Evolutionary conservation across 106 monocot genomes (phyloP).

Genomic region (Narthecium ossifragum): DNA sequence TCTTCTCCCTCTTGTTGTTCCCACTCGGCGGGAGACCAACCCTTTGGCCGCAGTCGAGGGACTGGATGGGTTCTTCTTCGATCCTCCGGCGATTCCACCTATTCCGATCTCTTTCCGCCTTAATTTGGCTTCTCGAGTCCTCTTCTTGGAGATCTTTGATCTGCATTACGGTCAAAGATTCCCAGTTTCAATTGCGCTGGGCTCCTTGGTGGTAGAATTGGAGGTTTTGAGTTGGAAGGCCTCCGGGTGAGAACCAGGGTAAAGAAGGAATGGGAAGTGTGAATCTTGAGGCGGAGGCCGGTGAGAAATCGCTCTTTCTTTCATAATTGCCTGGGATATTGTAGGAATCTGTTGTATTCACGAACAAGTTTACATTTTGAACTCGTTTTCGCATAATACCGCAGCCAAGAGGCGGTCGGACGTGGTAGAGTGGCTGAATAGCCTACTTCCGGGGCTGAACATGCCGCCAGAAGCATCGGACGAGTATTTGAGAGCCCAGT

Average conservation of each 20-base stretch:
- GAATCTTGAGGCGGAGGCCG: constrained; percentile 1
- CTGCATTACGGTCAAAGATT: background rate
- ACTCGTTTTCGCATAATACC: no score
- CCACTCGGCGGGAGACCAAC: no score
- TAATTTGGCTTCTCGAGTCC: background rate
- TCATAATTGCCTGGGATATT: background rate
- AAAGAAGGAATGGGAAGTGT: constrained; percentile 6
- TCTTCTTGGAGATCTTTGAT: background rate
- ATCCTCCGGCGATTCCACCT: background rate
- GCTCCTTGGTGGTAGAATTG: background rate
- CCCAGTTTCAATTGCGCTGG: background rate
- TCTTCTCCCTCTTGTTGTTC: no score
- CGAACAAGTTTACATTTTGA: background rate
- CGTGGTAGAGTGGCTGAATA: constrained; percentile 39
- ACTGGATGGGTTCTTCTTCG: background rate
- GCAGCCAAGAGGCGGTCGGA: constrained; percentile 32
- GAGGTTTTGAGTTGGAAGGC: background rate
- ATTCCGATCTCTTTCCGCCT: background rate
- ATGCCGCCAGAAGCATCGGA: constrained; percentile 26
- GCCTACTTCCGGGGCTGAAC: constrained; percentile 30
- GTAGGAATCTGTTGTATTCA: background rate
- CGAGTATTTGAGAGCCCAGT: constrained; percentile 26
- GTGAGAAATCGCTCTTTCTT: background rate
- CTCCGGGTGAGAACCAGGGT: no score
- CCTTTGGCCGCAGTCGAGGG: background rate